Evolutionary conservation across 2,329 filamentous ascomycete species (phyloP).

Genomic region (Leptographium radiaticola): DNA sequence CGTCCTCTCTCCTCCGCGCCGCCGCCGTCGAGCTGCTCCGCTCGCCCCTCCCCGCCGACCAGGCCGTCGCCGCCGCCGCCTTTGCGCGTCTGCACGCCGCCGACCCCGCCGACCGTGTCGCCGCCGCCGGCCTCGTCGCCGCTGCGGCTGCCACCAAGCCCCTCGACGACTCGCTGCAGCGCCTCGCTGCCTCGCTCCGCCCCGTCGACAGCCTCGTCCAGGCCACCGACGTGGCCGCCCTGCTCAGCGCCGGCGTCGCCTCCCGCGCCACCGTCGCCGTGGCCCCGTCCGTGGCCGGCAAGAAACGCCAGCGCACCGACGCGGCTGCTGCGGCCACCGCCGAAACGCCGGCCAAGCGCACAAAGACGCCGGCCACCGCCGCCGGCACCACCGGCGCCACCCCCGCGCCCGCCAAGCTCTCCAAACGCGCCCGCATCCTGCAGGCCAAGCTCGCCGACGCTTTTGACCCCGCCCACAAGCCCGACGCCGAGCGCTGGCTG

Average conservation of each 20-base stretch:
- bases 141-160: conserved; percentile 23
- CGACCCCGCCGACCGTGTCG: conserved; percentile 53
- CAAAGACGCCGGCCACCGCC: conserved; percentile 1
- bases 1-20: conserved; percentile 52
- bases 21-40: conserved; percentile 74
- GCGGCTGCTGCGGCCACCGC: neutral
- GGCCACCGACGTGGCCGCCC: conserved; percentile 44
- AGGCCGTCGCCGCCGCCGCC: conserved; percentile 59
- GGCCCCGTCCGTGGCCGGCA: conserved; percentile 16
- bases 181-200: conserved; percentile 15
- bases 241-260: conserved; percentile 56
- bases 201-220: conserved; percentile 44
- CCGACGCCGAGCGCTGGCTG: conserved; percentile 87
- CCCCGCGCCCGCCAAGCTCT: conserved; percentile 32
- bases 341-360: conserved; percentile 23
- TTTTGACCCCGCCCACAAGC: conserved; percentile 62
- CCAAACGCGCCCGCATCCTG: conserved; percentile 24
- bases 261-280: conserved; percentile 29
- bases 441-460: conserved; percentile 17
- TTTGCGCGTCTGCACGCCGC: conserved; percentile 59
- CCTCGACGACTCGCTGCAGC: neutral
- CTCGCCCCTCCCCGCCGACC: conserved; percentile 56
- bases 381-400: neutral
- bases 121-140: conserved; percentile 75
- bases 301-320: conserved; percentile 8